phyloP scores from a whole-genome alignment of 192 early-diverging fungal genomes.

The Spinellus fusiger region DNA sequence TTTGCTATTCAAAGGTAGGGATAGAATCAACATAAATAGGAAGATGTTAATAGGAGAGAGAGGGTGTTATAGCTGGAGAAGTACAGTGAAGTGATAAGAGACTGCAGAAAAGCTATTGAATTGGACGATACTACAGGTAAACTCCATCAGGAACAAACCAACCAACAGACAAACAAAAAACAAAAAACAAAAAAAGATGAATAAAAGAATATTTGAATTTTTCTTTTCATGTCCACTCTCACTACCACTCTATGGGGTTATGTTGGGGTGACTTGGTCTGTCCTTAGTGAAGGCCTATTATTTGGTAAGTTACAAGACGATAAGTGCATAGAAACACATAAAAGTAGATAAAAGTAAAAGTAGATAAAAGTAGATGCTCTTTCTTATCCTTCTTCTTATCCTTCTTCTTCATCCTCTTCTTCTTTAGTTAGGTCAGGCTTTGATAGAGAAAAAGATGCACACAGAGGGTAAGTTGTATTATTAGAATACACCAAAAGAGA shows the following conservation, averaged over 20 bases:
- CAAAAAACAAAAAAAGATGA: no score
- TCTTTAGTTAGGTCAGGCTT: slow-evolving; percentile 24
- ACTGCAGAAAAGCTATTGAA: slow-evolving; percentile 61
- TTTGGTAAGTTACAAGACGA: slow-evolving; percentile 37
- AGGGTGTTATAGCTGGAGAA: slow-evolving; percentile 40
- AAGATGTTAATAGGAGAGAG: neutral
- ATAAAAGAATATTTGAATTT: no score
- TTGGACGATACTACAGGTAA: slow-evolving; percentile 55
- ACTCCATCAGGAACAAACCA: neutral
- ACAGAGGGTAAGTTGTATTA: slow-evolving; percentile 25
- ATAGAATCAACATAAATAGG: neutral
- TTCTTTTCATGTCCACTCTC: no score
- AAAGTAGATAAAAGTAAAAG: no score
- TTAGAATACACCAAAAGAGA: neutral
- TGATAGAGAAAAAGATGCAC: slow-evolving; percentile 25
- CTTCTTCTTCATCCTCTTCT: neutral
- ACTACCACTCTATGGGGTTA: neutral
- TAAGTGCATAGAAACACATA: neutral
- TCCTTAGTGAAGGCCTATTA: slow-evolving; percentile 63
- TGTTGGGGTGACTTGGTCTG: neutral
- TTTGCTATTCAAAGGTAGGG: slow-evolving; percentile 60
- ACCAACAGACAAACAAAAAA: no score
- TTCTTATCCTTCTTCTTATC: neutral
- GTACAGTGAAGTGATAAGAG: slow-evolving; percentile 49
- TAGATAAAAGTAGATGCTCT: no score